These are phyloP conservation scores for Grammothele lineata DNA, from an alignment of 768 basidiomycete genomes.

Conservation along the genomic window DNA sequence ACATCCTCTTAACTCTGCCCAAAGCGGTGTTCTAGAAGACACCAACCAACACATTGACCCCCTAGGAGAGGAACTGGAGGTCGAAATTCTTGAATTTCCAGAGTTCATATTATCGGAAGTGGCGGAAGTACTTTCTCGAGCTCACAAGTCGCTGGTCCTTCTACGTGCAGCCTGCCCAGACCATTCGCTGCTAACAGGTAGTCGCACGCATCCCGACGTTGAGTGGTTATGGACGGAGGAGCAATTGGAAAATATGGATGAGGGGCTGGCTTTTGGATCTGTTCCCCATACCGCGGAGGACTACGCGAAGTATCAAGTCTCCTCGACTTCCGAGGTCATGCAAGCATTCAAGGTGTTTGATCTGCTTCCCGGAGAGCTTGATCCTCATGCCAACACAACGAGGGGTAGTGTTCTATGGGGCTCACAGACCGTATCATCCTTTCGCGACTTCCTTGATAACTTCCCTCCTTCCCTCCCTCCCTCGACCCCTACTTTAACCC, in stretches of 20 bases:
- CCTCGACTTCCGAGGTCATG: too few species aligned
- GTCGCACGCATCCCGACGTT: constrained; percentile 23
- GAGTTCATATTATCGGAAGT: constrained; percentile 55
- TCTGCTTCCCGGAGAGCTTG: constrained; percentile 9
- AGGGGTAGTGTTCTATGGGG: constrained; percentile 5
- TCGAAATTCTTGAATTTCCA: constrained; percentile 53
- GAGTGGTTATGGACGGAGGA: constrained; percentile 63
- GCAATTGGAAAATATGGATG: constrained; percentile 35
- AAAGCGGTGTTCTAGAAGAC: too few species aligned
- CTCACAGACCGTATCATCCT: constrained; percentile 17
- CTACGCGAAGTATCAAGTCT: too few species aligned
- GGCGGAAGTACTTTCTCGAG: constrained; percentile 52
- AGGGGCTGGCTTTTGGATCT: not conserved
- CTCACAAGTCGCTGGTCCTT: constrained; percentile 64
- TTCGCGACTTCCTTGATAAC: constrained; percentile 45
- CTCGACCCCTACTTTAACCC: constrained; percentile 58
- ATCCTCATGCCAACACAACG: not conserved
- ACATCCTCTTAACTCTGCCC: too few species aligned
- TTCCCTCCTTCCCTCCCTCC: constrained; percentile 62
- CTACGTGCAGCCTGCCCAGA: constrained; percentile 61
- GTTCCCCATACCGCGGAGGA: too few species aligned
- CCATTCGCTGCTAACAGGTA: constrained; percentile 47
- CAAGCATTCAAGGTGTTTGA: constrained; percentile 9
- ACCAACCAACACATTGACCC: too few species aligned
- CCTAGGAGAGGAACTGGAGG: too few species aligned